Base-by-base conservation (phyloP, 768 basidiomycete genomes). In the Pleurotus tuoliensis region DNA sequence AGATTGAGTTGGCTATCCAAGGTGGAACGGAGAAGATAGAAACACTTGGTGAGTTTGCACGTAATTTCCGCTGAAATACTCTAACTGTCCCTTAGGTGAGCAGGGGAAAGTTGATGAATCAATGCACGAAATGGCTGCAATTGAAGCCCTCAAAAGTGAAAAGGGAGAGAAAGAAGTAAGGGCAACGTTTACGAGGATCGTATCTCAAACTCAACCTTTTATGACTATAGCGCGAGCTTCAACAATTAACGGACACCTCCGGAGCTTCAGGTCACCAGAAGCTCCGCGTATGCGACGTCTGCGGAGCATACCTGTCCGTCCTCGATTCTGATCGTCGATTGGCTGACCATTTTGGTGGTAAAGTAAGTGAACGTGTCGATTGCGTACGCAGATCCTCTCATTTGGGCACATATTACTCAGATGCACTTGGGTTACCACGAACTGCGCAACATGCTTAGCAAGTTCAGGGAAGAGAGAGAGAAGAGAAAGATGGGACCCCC, bases 201-300 rank as follows among this genome's bases (percentile, higher is more conserved):
- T 53, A 40, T 39, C 41, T 41, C 27, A 45, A 20, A 25, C 41
- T 49, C 55, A 52, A 50, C 41, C 24, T 20, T 34, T 46, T 41
- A 30, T 34, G 25, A 24, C 51, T 39, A 24, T 39, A 94, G 90
- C 88, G 92, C 56, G 97, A 98, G 66, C 78, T 98, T 45, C 94
- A 97, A 73, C 88, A 94, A 71, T 77, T 99, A 61, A 97, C 96
- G 41, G 97, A 99, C 69, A 98, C 94, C 27, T 96, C 95, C 40
- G 97, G 97, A 56, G 97, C 97, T 4, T 97, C 94, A 56, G 97
- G 97, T n/a, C 97, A 99, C 78, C 97, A 99, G 74, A 98, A 98
- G 74, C 78, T 99, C 64, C 88, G 97, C 60, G 97, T 99, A n/a
- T 98, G 97, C 76, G 97, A 99, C 76, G 95, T 98, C 25, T 99